phyloP scores from a whole-genome alignment of 306 rosid genomes.

The Acmispon strigosus region DNA sequence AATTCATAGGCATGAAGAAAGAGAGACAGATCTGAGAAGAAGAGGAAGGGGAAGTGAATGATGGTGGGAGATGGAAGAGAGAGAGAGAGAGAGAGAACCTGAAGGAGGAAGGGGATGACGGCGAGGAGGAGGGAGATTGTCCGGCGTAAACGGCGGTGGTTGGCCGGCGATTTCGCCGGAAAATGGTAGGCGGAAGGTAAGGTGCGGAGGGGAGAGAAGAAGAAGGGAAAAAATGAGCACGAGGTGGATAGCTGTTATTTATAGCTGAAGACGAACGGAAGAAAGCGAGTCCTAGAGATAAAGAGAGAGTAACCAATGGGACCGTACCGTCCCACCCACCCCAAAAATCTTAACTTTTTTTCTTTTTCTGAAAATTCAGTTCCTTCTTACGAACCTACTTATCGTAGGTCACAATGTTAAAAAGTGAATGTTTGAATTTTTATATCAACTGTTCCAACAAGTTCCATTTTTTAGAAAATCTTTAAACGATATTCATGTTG shows the following conservation, averaged over 20 bases:
- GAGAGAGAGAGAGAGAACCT: slow-evolving; percentile 29
- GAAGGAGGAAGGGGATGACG: neutral
- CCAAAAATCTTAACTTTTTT: neutral
- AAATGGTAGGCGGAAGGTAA: neutral
- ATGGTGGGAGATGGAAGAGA: neutral
- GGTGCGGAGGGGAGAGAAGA: neutral
- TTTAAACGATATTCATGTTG: no score
- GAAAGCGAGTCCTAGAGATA: neutral
- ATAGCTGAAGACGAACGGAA: slow-evolving; percentile 21
- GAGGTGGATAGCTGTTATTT: slow-evolving; percentile 11
- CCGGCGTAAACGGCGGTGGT: slow-evolving; percentile 29
- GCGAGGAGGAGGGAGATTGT: neutral
- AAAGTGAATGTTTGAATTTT: no score
- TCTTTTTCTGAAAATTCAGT: neutral
- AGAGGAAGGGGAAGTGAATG: neutral
- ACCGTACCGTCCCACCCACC: slow-evolving; percentile 18
- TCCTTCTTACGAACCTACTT: no score
- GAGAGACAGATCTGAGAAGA: slow-evolving; percentile 48
- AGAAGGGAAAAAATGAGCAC: slow-evolving; percentile 14
- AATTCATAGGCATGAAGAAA: neutral
- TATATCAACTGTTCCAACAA: no score
- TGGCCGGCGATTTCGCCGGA: slow-evolving; percentile 47
- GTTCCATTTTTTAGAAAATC: no score
- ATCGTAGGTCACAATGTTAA: no score
- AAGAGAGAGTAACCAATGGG: neutral